A percentile compares a stretch with the other conserved stretches of the same genome.
These are phyloP conservation scores for Penicillium coprophilum DNA, from an alignment of 495 filamentous ascomycete genomes.

Conservation along the genomic window DNA sequence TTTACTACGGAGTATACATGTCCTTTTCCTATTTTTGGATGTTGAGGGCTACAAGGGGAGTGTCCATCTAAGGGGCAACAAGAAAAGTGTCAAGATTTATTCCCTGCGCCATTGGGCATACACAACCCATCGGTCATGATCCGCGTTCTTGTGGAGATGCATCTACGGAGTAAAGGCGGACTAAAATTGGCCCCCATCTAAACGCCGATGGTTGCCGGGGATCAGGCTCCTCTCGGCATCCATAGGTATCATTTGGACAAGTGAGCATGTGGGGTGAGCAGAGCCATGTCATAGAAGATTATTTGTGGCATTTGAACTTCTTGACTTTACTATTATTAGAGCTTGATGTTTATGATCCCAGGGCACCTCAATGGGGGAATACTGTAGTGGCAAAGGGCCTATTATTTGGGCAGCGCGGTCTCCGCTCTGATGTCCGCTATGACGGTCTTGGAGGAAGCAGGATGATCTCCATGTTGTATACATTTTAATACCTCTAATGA, in stretches of 20 bases:
- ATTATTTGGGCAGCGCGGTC: neutral
- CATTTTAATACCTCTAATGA: neutral
- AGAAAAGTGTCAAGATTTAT: neutral
- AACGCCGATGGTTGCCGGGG: neutral
- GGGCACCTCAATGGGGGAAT: neutral
- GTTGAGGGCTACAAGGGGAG: neutral
- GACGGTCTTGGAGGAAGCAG: neutral
- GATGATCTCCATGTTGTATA: neutral
- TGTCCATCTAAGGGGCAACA: neutral
- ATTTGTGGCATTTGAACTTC: too few species aligned
- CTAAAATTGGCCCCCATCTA: neutral
- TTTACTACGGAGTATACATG: neutral
- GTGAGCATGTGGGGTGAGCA: neutral
- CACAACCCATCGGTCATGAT: neutral
- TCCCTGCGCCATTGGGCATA: neutral
- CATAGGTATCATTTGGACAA: neutral
- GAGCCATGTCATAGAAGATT: neutral
- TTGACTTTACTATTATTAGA: neutral
- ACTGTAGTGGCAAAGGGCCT: neutral
- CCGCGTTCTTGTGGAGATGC: neutral
- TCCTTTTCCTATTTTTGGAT: neutral
- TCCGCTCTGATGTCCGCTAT: neutral
- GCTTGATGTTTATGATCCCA: neutral
- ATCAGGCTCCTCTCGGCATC: neutral
- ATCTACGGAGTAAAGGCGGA: neutral